These are phyloP conservation scores for Begonia fuchsioides DNA, from an alignment of 306 rosid genomes.

Conservation along the genomic window DNA sequence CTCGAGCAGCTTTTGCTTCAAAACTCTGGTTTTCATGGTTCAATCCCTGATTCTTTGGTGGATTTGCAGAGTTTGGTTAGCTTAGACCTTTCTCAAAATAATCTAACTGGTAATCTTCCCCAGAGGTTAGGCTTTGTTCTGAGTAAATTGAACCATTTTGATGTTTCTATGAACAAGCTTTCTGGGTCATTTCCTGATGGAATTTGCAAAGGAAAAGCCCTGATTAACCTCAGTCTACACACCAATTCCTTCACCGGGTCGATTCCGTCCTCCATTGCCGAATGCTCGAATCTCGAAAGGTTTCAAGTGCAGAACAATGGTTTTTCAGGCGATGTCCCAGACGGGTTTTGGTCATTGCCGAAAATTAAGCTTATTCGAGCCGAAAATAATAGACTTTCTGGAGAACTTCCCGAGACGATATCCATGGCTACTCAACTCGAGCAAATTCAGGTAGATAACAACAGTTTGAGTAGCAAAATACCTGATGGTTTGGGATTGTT, in stretches of 20 bases:
- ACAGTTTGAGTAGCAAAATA: constrained; percentile 45
- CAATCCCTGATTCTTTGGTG: constrained; percentile 51
- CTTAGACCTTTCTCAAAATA: constrained; percentile 77
- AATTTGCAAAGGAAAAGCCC: constrained; percentile 42
- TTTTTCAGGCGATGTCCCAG: constrained; percentile 66
- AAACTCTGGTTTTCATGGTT: constrained; percentile 75
- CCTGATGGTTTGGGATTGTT: constrained; percentile 71
- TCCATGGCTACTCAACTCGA: constrained; percentile 69
- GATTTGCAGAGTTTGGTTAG: constrained; percentile 38
- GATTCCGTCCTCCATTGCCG: constrained; percentile 37
- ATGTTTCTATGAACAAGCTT: constrained; percentile 74
- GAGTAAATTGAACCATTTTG: constrained; percentile 62
- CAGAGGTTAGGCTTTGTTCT: constrained; percentile 43
- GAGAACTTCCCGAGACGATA: constrained; percentile 67
- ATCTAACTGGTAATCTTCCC: constrained; percentile 63
- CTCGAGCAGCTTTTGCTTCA: constrained; percentile 55
- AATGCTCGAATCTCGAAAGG: constrained; percentile 69
- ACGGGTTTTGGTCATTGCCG: constrained; percentile 61
- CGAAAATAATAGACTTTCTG: constrained; percentile 75
- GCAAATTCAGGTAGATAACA: constrained; percentile 92
- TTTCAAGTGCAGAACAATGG: constrained; percentile 87
- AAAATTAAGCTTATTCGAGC: constrained; percentile 78
- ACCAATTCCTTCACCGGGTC: constrained; percentile 58
- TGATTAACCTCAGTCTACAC: constrained; percentile 51
- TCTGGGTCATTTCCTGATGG: constrained; percentile 63